Conservation (phyloP, 495 filamentous ascomycete genomes). For the Filosporella fistucella region DNA sequence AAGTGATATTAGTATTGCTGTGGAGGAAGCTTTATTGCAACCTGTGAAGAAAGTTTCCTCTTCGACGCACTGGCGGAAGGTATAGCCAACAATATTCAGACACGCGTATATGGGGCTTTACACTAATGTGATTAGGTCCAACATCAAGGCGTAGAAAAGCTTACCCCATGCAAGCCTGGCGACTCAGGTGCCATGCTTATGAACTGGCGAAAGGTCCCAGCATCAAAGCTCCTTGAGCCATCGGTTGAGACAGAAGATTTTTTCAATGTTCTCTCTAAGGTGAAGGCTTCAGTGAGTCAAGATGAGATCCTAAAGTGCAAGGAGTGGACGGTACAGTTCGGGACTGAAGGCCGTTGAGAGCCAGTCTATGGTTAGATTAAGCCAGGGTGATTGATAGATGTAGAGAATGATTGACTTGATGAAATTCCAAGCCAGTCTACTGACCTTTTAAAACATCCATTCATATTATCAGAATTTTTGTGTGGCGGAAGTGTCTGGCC, state of each 20-base stretch:
- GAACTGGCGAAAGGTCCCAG: neutral
- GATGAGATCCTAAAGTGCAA: neutral
- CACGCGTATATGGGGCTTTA: neutral
- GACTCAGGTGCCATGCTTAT: neutral
- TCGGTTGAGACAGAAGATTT: neutral
- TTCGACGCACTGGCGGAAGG: neutral
- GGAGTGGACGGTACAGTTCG: neutral
- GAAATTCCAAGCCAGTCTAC: no score
- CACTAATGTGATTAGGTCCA: neutral
- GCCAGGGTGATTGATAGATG: no score
- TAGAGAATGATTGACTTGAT: no score
- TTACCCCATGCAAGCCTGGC: neutral
- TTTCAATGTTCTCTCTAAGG: neutral
- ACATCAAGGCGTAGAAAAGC: neutral
- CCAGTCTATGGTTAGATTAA: no score
- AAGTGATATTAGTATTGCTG: constrained; percentile 1
- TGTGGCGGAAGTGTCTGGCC: no score
- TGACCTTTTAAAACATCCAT: no score
- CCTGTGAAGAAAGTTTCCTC: constrained; percentile 1
- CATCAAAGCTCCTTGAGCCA: neutral
- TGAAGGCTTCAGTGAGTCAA: neutral
- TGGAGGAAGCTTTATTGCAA: neutral
- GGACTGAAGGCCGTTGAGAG: neutral
- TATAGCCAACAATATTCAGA: neutral
- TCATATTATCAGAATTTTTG: no score